phyloP scores from a whole-genome alignment of 768 basidiomycete species.

The Plicaturopsis crispa region DNA sequence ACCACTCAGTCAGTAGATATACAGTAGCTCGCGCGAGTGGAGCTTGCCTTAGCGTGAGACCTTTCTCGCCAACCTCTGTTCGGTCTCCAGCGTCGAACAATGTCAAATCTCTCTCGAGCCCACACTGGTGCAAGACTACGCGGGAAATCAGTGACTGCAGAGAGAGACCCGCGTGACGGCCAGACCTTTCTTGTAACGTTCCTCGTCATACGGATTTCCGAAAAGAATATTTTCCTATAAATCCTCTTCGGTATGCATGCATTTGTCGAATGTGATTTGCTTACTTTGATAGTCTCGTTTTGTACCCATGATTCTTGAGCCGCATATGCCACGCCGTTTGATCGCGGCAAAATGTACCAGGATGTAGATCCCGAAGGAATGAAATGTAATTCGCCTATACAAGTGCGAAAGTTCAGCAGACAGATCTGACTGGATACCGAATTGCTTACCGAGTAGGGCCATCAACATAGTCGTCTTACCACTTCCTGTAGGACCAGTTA shows the following conservation, averaged over 20 bases:
- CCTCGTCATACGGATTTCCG: constrained; percentile 29
- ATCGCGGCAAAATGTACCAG: constrained; percentile 64
- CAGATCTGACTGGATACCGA: background rate
- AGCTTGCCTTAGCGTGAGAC: constrained; percentile 30
- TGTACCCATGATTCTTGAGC: constrained; percentile 85
- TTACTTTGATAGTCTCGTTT: constrained; percentile 66
- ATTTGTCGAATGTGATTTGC: background rate
- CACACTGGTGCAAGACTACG: constrained; percentile 28
- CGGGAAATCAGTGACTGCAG: background rate
- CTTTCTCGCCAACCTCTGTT: constrained; percentile 50
- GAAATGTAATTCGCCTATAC: constrained; percentile 60
- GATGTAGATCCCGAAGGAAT: constrained; percentile 41
- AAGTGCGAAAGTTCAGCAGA: background rate
- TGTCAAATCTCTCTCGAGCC: constrained; percentile 34
- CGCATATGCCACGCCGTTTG: constrained; percentile 67
- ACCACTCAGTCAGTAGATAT: background rate
- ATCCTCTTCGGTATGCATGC: constrained; percentile 7
- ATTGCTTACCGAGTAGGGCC: constrained; percentile 36
- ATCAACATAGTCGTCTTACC: constrained; percentile 60
- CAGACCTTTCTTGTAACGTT: constrained; percentile 28
- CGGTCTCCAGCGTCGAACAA: constrained; percentile 38
- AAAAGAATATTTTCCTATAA: constrained; percentile 42
- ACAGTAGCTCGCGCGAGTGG: background rate
- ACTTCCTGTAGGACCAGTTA: constrained; percentile 51
- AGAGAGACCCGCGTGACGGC: background rate